Evolutionary conservation across 164 flowering plant species (phyloP).

Genomic region (Berberis vulgaris): DNA sequence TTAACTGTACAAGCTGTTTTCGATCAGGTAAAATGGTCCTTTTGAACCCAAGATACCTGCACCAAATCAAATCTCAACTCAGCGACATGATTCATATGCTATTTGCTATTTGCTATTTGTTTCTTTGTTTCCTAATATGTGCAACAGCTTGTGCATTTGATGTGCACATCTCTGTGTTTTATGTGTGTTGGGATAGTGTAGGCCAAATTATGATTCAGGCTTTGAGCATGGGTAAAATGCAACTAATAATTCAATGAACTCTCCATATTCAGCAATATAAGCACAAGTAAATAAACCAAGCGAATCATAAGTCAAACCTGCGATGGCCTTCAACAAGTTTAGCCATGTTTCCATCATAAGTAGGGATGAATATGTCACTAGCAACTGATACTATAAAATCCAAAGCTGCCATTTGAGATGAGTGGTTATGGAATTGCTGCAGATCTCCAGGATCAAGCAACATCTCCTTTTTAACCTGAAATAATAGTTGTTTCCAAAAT

Average conservation of each 20-base stretch:
- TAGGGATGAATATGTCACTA: conserved; percentile 77
- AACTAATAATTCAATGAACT: not conserved
- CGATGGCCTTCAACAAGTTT: conserved; percentile 25
- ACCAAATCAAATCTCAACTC: not conserved
- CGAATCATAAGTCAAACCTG: not conserved
- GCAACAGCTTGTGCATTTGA: too few relatives aligned
- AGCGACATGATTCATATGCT: not conserved
- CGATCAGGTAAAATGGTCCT: not conserved
- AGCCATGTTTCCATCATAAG: conserved; percentile 99
- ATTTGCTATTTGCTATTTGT: not conserved
- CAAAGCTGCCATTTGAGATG: conserved; percentile 70
- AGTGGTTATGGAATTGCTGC: not conserved
- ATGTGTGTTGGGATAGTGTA: not conserved
- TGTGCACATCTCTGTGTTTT: too few relatives aligned
- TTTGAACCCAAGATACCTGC: not conserved
- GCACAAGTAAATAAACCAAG: not conserved
- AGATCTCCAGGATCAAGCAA: not conserved
- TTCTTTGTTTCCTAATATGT: not conserved
- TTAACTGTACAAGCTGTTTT: not conserved
- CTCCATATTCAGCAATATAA: not conserved
- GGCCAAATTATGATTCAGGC: not conserved
- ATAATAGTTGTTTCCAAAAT: conserved; percentile 1
- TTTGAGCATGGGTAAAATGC: too few relatives aligned
- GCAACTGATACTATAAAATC: conserved; percentile 89
- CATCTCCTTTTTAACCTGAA: conserved; percentile 76